Evolutionary conservation across 306 rosid genomes (phyloP).

Genomic region (Dalbergia cochinchinensis): DNA sequence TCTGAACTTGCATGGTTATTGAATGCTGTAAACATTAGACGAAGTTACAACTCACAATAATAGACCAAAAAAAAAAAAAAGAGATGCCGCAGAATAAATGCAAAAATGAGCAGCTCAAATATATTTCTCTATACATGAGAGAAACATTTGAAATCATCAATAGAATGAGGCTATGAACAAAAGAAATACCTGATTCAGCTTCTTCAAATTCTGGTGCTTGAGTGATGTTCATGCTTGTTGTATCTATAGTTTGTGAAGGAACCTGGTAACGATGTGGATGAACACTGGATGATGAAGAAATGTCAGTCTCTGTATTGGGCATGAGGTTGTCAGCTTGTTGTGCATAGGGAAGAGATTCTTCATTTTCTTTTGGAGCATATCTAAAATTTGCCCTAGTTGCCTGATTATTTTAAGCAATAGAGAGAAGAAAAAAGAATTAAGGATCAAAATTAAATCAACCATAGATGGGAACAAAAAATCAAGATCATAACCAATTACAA

Average conservation of each 20-base stretch:
- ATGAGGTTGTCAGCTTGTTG: slow-evolving; percentile 49
- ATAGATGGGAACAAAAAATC: not conserved
- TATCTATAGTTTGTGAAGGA: slow-evolving; percentile 66
- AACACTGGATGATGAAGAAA: slow-evolving; percentile 59
- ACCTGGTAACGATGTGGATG: slow-evolving; percentile 58
- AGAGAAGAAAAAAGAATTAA: not conserved
- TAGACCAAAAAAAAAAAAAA: not conserved
- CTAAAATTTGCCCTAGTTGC: slow-evolving; percentile 62
- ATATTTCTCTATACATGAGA: slow-evolving; percentile 26
- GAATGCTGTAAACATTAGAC: slow-evolving; percentile 59
- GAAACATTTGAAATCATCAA: slow-evolving; percentile 1
- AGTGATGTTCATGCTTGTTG: slow-evolving; percentile 67
- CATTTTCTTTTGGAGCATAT: slow-evolving; percentile 55
- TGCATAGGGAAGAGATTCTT: slow-evolving; percentile 53
- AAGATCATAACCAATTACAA: slow-evolving; percentile 3
- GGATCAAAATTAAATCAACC: slow-evolving; percentile 7
- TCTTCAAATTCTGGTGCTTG: slow-evolving; percentile 81
- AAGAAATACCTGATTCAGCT: slow-evolving; percentile 74
- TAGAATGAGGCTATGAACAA: slow-evolving; percentile 36
- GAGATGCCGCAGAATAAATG: slow-evolving; percentile 6
- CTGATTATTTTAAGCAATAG: slow-evolving; percentile 60
- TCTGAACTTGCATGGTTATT: slow-evolving; percentile 62
- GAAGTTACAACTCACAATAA: slow-evolving; percentile 36
- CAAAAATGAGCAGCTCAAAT: slow-evolving; percentile 21
- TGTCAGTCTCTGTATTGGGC: slow-evolving; percentile 59